Base-by-base conservation (phyloP, 345 rosid genomes). In the Aurinia saxatilis region DNA sequence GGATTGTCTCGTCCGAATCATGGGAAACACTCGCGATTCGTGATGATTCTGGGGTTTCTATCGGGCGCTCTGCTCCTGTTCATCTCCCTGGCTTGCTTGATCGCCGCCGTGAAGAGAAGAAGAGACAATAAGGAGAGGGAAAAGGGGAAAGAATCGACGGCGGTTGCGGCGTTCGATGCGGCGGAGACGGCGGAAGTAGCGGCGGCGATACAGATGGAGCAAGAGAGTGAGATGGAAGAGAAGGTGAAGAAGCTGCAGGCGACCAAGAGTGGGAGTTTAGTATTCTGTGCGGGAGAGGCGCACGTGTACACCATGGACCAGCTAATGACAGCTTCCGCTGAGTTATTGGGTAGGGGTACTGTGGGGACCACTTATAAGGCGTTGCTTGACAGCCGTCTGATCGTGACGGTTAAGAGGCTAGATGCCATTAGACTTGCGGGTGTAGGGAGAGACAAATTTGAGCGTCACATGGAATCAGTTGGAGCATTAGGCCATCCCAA, bases 401-500 rank as follows among this genome's bases (percentile, higher is more conserved):
- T 84, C 69, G 92, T 91, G 18, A 59, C 78, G 56, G 95, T 88
- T 19, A 88, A 91, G 70, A 65, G 96, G 61, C 80, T 91, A n/a
- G 96, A 92, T 30, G 83, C 85, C 11, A 73, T 57, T 65, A 86
- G 79, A 79, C 57, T 88, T 60, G 82, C 68, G 1, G 79, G 80
- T 45, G 75, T 81, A 27, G 76, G 81, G 30, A 80, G 74, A 58
- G 95, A 84, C 9, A 66, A 31, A 9, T 92, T 82, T 31, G 91
- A 86, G 79, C 81, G 59, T 54, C 98, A 92, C 71, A 92, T 92
- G 98, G 98, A 81, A 77, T 81, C 98, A 15, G 96, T 92, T 7
- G 98, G 98, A 13, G 93, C 89, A 8, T 84, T 92, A 17, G 77
- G 88, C 52, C 98, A 92, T 69, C 98, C 98, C 0, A 92, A 89